Percentiles rank a stretch among this genome's conserved stretches.
phyloP scores from a whole-genome alignment of 2,329 filamentous ascomycete genomes.

The Fusarium devonianum region DNA sequence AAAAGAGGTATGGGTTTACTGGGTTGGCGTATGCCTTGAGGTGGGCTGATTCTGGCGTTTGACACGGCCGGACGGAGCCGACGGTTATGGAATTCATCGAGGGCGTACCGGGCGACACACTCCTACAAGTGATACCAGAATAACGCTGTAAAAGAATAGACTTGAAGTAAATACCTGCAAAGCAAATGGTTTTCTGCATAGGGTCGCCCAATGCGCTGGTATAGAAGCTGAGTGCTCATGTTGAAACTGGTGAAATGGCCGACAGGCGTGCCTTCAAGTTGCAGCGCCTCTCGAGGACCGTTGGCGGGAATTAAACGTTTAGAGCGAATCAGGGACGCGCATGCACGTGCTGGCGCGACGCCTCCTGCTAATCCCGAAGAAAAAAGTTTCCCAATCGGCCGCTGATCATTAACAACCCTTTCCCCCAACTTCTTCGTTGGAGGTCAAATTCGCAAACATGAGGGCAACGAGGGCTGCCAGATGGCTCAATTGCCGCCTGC shows the following conservation, averaged over 20 bases:
- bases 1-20: conserved; percentile 15
- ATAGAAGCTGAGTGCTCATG: too few relatives aligned
- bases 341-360: conserved; percentile 34
- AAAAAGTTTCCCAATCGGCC: conserved; percentile 43
- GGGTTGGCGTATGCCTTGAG: conserved; percentile 29
- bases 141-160: conserved; percentile 11
- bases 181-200: background rate
- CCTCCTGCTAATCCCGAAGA: conserved; percentile 39
- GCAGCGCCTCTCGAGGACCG: conserved; percentile 4
- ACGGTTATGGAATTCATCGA: conserved; percentile 25
- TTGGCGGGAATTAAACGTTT: conserved; percentile 24
- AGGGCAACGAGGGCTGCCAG: conserved; percentile 50
- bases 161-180: conserved; percentile 1
- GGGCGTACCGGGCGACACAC: conserved; percentile 23
- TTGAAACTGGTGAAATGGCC: too few relatives aligned
- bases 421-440: conserved; percentile 36
- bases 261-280: too few relatives aligned
- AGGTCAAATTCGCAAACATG: conserved; percentile 46
- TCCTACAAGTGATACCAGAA: conserved; percentile 30
- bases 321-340: conserved; percentile 28
- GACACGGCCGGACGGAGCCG: conserved; percentile 19
- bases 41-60: conserved; percentile 35
- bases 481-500: conserved; percentile 52
- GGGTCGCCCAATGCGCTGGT: too few relatives aligned
- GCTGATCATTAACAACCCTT: conserved; percentile 39